These are phyloP conservation scores for Fusarium solani-melongenae DNA, from an alignment of 2,329 filamentous ascomycete species.

Conservation along the genomic window DNA sequence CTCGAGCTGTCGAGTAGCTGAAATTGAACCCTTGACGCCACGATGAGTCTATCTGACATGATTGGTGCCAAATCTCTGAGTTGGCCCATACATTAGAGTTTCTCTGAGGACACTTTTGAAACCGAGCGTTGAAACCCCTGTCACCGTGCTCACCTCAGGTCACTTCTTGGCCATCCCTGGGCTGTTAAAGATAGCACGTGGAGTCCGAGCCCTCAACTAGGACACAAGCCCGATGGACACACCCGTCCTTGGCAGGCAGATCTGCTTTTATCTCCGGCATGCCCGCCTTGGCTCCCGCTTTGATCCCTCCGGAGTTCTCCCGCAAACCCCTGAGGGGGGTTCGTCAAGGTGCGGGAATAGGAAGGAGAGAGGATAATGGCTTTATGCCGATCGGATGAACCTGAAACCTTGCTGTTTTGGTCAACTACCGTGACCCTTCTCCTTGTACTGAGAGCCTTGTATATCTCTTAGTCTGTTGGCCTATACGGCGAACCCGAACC, in stretches of 20 bases:
- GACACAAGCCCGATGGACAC: background rate
- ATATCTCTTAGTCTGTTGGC: background rate
- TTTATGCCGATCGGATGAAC: background rate
- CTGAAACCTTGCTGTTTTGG: background rate
- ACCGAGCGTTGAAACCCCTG: background rate
- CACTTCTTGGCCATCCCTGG: background rate
- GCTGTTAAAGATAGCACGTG: background rate
- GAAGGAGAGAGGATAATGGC: background rate
- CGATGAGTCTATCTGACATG: background rate
- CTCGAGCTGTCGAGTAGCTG: background rate
- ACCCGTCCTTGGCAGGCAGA: background rate
- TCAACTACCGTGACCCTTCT: background rate
- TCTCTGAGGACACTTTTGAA: background rate
- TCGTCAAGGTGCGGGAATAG: background rate
- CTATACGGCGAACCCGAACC: background rate
- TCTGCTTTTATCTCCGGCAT: background rate
- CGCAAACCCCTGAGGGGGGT: background rate
- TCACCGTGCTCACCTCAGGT: background rate
- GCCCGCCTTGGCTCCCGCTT: background rate
- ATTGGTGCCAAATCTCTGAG: background rate
- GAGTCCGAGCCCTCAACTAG: background rate
- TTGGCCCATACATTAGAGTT: background rate
- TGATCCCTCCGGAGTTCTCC: background rate
- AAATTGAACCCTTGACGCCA: background rate
- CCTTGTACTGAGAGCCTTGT: background rate